Evolutionary conservation across 441 rosid species (phyloP), one percentile per base, ranked within the genome.

Genomic region (Populus hybrid): DNA sequence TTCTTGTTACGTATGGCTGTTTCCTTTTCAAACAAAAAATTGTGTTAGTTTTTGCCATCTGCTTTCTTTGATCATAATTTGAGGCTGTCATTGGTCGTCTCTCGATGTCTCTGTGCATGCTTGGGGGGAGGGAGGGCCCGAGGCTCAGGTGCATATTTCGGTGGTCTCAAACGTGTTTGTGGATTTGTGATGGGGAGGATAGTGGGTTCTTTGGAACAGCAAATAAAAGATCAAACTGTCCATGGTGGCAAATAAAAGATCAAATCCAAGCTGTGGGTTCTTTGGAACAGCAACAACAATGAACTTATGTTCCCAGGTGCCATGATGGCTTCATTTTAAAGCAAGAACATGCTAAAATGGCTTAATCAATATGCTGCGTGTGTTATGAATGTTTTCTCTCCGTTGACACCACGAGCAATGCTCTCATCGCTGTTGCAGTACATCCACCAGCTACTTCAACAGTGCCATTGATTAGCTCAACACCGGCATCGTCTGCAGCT

Each of bases 291-390:
- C 72, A 57, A 24, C 78, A 12, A 76, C 79, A 4, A 35, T 68
- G 79, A 69, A 76, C 67, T 21, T 69, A 69, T 69, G 79, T 26
- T 76, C 24, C 79, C 5, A 76, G 57, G 79, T 76, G 79, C 53
- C 73, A 50, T 24, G 30, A 59, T 24, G 79, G 23, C 20, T 21
- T 50, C 9, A 1, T 68, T 8, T 35, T 69, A 12, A 76, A 76
- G 3, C 78, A 76, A 57, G 67, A 69, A 23, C 30, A 69, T 10
- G 50, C 53, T 8, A 69, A 34, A 23, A 30, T 46, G 32, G 73
- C 67, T 30, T n/a, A 5, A 23, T 34, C 23, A 6, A 42, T 6
- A 38, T 0, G 0, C 36, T 2, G 64, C 4, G 23, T 10, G 18
- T 66, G 16, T 20, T 10, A 24, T 42, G 20, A 46, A 20, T 1